A percentile compares a stretch with the other conserved stretches of the same genome.
These are phyloP conservation scores for Russula griseocarnosa DNA, from an alignment of 768 basidiomycete species.

Conservation along the genomic window DNA sequence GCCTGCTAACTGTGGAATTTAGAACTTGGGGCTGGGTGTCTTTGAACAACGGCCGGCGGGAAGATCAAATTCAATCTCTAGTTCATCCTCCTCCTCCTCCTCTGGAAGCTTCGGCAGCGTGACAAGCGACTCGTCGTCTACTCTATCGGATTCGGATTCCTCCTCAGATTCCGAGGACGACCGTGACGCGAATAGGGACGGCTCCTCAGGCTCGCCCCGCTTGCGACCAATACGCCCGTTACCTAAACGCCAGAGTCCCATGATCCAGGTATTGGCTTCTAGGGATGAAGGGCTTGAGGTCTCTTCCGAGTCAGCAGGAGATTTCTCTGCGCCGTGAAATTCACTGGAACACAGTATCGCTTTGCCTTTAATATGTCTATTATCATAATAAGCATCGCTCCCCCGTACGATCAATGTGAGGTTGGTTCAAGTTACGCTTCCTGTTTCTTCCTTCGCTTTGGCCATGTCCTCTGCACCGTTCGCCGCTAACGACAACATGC, in stretches of 20 bases:
- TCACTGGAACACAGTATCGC: too few relatives aligned
- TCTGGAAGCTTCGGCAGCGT: not conserved
- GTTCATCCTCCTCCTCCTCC: conserved; percentile 22
- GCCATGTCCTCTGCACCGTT: conserved; percentile 18
- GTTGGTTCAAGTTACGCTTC: too few relatives aligned
- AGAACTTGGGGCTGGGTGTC: conserved; percentile 32
- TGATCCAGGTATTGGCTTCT: too few relatives aligned
- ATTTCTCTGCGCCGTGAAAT: too few relatives aligned
- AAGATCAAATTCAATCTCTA: conserved; percentile 20
- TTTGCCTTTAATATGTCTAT: too few relatives aligned
- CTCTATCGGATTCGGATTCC: not conserved
- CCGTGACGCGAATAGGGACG: not conserved
- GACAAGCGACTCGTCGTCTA: not conserved
- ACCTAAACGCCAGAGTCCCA: too few relatives aligned
- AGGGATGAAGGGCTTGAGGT: too few relatives aligned
- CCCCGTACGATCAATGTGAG: too few relatives aligned
- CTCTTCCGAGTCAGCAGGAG: too few relatives aligned
- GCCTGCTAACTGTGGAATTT: not conserved
- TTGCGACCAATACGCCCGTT: not conserved
- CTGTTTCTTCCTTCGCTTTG: conserved; percentile 11
- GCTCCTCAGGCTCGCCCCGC: not conserved
- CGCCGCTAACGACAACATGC: conserved; percentile 11
- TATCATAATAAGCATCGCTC: too few relatives aligned
- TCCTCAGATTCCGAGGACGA: conserved; percentile 8
- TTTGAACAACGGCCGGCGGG: conserved; percentile 29